phyloP scores from a whole-genome alignment of 352 stramenopile genomes.

The Phytopythium ostracodes region DNA sequence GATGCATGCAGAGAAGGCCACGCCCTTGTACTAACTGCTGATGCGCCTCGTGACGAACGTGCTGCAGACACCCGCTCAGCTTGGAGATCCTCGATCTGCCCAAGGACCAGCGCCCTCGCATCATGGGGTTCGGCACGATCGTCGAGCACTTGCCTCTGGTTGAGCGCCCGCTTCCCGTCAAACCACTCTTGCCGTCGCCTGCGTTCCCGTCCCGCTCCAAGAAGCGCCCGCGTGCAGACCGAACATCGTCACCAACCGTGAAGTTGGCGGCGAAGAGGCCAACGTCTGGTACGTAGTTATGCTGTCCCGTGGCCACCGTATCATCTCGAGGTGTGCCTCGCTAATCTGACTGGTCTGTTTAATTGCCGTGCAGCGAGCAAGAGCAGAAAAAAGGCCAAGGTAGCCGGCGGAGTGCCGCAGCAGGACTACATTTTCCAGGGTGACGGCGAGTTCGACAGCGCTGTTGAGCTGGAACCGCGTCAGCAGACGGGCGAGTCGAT shows the following conservation, averaged over 20 bases:
- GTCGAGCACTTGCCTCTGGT: constrained; percentile 62
- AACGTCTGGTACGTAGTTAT: background rate
- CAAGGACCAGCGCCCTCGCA: constrained; percentile 68
- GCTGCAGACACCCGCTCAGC: constrained; percentile 58
- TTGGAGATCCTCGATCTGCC: constrained; percentile 77
- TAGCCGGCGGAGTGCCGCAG: background rate
- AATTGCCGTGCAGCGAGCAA: constrained; percentile 1
- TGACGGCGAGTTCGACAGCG: constrained; percentile 36
- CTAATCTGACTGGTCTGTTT: background rate
- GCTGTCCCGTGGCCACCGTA: background rate
- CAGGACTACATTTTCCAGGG: constrained; percentile 38
- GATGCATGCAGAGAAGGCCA: background rate
- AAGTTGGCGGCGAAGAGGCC: constrained; percentile 16
- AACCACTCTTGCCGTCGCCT: constrained; percentile 61
- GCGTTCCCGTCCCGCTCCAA: constrained; percentile 72
- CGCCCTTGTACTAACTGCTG: background rate
- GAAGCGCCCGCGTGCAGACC: constrained; percentile 61
- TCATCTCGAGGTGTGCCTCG: background rate
- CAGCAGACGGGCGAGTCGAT: constrained; percentile 15
- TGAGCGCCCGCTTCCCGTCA: constrained; percentile 63
- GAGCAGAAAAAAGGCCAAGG: constrained; percentile 21
- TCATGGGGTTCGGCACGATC: constrained; percentile 83
- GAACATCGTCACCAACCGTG: constrained; percentile 20
- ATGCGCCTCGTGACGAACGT: background rate
- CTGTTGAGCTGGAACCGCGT: background rate